Conservation (phyloP, 768 basidiomycete species). For the Macrolepiota fuliginosa region DNA sequence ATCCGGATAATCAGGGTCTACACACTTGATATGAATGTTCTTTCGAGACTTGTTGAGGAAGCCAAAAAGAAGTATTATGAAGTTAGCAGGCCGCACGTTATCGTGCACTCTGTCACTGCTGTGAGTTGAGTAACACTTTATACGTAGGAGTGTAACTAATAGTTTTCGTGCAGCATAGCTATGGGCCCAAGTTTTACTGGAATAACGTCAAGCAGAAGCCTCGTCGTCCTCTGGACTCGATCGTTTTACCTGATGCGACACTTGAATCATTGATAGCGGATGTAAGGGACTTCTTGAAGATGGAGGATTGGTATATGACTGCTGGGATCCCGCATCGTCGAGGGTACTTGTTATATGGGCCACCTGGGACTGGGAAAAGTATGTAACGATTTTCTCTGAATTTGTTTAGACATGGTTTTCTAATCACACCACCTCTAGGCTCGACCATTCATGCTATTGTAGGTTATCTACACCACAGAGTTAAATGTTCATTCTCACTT, state of each 20-base stretch:
- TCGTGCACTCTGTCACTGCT: conserved; percentile 30
- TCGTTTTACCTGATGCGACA: conserved; percentile 48
- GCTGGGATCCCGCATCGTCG: conserved; percentile 58
- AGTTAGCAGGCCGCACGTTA: conserved; percentile 32
- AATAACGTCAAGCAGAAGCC: conserved; percentile 44
- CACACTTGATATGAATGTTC: conserved; percentile 32
- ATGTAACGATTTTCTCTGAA: conserved; percentile 15
- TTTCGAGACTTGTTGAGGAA: conserved; percentile 34
- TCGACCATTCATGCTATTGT: conserved; percentile 55
- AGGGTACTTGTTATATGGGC: conserved; percentile 56
- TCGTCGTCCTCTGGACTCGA: conserved; percentile 49
- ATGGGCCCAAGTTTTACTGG: conserved; percentile 38
- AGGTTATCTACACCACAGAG: conserved; percentile 7
- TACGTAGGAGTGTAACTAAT: no score
- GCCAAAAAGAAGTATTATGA: conserved; percentile 32
- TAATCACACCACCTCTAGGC: conserved; percentile 29
- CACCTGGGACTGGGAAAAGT: conserved; percentile 66
- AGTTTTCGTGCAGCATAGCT: conserved; percentile 28
- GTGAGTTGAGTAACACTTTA: conserved; percentile 16
- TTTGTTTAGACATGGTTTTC: conserved; percentile 23
- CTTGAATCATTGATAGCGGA: conserved; percentile 47
- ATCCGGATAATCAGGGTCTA: conserved; percentile 33
- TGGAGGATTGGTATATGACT: conserved; percentile 56
- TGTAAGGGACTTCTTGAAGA: conserved; percentile 48
- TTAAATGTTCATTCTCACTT: neutral